Base-by-base conservation (phyloP, 2,329 filamentous ascomycete genomes). In the Corinectria fuckeliana region DNA sequence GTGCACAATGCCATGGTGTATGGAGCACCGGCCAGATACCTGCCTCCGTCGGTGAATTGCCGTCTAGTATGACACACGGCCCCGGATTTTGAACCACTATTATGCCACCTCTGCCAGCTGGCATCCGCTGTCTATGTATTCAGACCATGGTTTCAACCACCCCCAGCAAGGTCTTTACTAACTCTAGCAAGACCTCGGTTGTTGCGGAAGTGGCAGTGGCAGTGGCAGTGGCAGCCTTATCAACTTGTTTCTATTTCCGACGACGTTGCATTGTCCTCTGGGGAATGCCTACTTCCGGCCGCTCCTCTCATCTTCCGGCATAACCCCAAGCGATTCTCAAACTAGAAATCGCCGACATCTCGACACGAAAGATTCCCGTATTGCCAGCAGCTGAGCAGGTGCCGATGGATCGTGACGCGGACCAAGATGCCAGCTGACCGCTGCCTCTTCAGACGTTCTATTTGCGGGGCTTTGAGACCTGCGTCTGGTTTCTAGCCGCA, bases 141-240 rank as follows among this genome's bases (percentile, higher is more conserved):
- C 21, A 41, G 5, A 20, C 32, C 32, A 18, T 50, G n/a, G 25
- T 16, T 36, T 47, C 25, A 30, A 41, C 34, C 38, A 47, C 30
- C 38, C 45, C 25, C 34, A 53, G 38, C 45, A 44, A 55, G 34
- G 38, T 45, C 44, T 20, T 50, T 49, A 58, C 60, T 44, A 36
- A 36, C 50, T 48, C 18, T 32, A 47, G 30, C 28, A 38, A 36
- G 21, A 23, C 50, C 36, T 50, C 41, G 51, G 50, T 49, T 56
- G 51, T 38, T 44, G 50, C 54, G 45, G 53, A 36, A 60, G 54
- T 50, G 36, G 32, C 55, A 56, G 62, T n/a, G n/a, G n/a, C n/a
- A n/a, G n/a, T n/a, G n/a, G 53, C 41, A 60, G 54, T 50, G 36
- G 32, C 55, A 56, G 62, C 50, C 53, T 58, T 60, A 34, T 55